Percentiles rank a stretch among this genome's conserved stretches.
phyloP scores from a whole-genome alignment of 176 grass and related monocot genomes.

The Rhynchospora breviuscula region DNA sequence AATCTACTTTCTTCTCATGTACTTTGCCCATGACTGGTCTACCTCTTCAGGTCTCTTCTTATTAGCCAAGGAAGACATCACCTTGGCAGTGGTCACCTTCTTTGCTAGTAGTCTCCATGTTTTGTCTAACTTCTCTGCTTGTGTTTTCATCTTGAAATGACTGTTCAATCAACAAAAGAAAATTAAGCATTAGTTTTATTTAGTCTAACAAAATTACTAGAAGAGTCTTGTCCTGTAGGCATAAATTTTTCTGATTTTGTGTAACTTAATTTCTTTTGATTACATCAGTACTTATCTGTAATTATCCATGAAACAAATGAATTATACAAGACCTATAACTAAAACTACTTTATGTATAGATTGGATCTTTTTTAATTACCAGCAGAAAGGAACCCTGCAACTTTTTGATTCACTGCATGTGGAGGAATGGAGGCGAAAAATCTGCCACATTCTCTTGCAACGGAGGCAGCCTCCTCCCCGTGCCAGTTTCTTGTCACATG shows the following conservation, averaged over 20 bases:
- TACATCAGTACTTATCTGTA: background rate
- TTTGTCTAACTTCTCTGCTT: constrained; percentile 27
- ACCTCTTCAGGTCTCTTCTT: constrained; percentile 44
- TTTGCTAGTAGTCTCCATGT: constrained; percentile 66
- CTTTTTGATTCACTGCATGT: constrained; percentile 32
- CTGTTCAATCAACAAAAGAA: constrained; percentile 19
- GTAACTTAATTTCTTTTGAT: background rate
- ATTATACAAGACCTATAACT: background rate
- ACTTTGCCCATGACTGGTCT: constrained; percentile 36
- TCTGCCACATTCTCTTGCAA: constrained; percentile 45
- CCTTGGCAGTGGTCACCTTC: constrained; percentile 48
- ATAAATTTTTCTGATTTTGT: background rate
- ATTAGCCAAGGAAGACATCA: constrained; percentile 44
- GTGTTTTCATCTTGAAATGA: constrained; percentile 51
- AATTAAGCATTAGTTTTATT: constrained; percentile 1
- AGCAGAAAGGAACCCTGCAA: constrained; percentile 60
- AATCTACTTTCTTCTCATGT: constrained; percentile 27
- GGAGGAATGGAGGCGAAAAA: constrained; percentile 69
- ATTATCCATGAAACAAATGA: background rate
- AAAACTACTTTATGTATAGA: background rate
- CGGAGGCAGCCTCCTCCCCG: constrained; percentile 34
- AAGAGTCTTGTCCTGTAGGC: background rate
- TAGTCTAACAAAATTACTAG: background rate
- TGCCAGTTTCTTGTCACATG: constrained; percentile 31
- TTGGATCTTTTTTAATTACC: constrained; percentile 22